phyloP scores from a whole-genome alignment of 306 rosid genomes.

The Ochetophila trinervis region DNA sequence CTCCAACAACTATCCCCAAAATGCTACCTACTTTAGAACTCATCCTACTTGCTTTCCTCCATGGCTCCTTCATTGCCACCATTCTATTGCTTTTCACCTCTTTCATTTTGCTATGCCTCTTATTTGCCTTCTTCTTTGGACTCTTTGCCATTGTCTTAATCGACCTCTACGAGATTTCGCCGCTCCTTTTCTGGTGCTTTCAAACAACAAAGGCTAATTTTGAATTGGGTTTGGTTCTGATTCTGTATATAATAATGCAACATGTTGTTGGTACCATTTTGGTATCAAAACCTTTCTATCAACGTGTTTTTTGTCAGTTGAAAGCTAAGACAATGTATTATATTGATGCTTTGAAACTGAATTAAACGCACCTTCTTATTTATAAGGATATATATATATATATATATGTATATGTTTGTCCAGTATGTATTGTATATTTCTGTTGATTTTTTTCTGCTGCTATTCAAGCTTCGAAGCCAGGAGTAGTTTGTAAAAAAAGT shows the following conservation, averaged over 20 bases:
- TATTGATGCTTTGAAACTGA: conserved; percentile 18
- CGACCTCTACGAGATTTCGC: conserved; percentile 21
- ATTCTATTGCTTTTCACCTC: conserved; percentile 28
- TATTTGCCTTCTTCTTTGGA: conserved; percentile 22
- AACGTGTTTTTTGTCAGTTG: conserved; percentile 1
- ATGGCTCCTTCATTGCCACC: conserved; percentile 34
- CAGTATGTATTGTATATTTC: too few relatives aligned
- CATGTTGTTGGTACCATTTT: conserved; percentile 21
- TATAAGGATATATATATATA: too few relatives aligned
- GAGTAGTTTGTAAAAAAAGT: too few relatives aligned
- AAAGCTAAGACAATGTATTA: conserved; percentile 14
- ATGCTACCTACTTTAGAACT: conserved; percentile 40
- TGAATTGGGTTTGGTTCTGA: conserved; percentile 23
- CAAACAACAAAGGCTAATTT: conserved; percentile 23
- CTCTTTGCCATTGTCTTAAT: conserved; percentile 18
- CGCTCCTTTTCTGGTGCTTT: conserved; percentile 7
- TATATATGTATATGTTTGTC: too few relatives aligned
- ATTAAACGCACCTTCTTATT: neutral
- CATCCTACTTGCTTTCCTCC: conserved; percentile 31
- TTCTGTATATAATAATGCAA: conserved; percentile 5
- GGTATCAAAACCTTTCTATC: conserved; percentile 15
- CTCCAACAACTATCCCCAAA: neutral
- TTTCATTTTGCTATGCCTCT: conserved; percentile 10
- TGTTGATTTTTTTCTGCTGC: too few relatives aligned
- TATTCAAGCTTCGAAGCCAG: too few relatives aligned